Conservation (phyloP, 495 filamentous ascomycete species). For the Aspergillus incahuasiensis region DNA sequence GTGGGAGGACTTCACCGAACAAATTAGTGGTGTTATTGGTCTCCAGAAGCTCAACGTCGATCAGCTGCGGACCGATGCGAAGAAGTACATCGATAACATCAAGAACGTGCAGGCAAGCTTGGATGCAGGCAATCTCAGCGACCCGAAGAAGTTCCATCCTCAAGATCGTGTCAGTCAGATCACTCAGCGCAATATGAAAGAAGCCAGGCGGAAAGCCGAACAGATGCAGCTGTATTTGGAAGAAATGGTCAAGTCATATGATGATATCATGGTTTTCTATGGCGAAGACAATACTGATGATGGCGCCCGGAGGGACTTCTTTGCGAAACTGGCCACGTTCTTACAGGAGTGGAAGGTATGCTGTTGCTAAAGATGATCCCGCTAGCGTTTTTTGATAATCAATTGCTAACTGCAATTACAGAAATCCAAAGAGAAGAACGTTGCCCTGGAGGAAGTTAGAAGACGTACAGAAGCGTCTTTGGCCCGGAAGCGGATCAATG, state of each 20-base stretch:
- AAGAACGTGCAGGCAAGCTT: conserved; percentile 87
- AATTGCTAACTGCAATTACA: conserved; percentile 6
- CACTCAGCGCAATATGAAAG: conserved; percentile 91
- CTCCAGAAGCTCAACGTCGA: conserved; percentile 96
- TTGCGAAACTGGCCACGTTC: conserved; percentile 88
- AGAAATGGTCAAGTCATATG: conserved; percentile 84
- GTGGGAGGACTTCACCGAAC: conserved; percentile 84
- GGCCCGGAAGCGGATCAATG: conserved; percentile 79
- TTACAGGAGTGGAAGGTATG: conserved; percentile 85
- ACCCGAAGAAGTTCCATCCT: conserved; percentile 96
- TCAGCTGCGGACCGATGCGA: conserved; percentile 82
- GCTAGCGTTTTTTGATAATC: not conserved
- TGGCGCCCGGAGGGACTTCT: conserved; percentile 93
- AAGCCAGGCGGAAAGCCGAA: conserved; percentile 91
- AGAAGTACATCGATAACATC: conserved; percentile 90
- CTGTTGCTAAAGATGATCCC: conserved; percentile 23
- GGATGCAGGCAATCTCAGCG: conserved; percentile 90
- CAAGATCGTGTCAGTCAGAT: conserved; percentile 92
- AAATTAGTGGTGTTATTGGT: conserved; percentile 74
- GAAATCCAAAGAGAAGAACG: conserved; percentile 91
- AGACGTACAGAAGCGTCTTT: conserved; percentile 82
- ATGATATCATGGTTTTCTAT: conserved; percentile 96
- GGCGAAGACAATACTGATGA: conserved; percentile 92
- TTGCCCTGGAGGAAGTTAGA: conserved; percentile 72
- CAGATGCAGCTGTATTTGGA: conserved; percentile 92